Base-by-base conservation (phyloP, 2,329 filamentous ascomycete genomes). In the Diaporthe humulicola region DNA sequence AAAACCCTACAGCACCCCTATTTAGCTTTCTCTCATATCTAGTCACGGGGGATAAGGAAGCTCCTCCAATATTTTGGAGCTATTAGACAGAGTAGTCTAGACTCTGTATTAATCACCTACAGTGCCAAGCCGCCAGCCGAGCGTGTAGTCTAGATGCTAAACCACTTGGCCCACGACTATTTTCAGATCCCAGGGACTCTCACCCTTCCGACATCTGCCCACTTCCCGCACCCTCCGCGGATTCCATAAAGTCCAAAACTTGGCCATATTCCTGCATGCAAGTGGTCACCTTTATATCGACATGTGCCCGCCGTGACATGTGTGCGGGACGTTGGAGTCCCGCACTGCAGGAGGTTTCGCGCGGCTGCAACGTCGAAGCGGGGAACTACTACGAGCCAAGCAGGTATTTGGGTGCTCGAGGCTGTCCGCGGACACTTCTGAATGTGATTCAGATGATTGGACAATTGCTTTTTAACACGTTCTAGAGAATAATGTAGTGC, bases 311-410 rank as follows among this genome's bases (percentile, higher is more conserved):
- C 9, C 30, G 12, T 54, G 64, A 40, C 58, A 25, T 50, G 64
- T 54, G 48, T 54, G 45, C 19, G 8, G 22, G 28, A 67, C 3
- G 33, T 67, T 12, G 45, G 45, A 52, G 45, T 66, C 33, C 64
- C 48, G 45, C 33, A 5, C 48, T 54, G 48, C n/a, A 36, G 0
- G 48, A 69, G n/a, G 30, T 54, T 48, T 40, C 48, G n/a, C 48
- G 64, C 64, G 33, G 64, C 64, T 69, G 64, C 33, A 69, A 69
- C 48, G 64, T 69, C 33, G 64, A 54, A 40, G 64, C 64, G 64
- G 64, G 64, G 64, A 52, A 69, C 64, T 38, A 12, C 33, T 54
- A 28, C 64, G 22, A 40, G 60, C 30, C 64, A 69, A 54, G 64
- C 45, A 69, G 48, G 64, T 25, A 40, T 54, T 52, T 9, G 1